Percentiles rank a stretch among this genome's conserved stretches.
phyloP scores from a whole-genome alignment of 306 rosid genomes.

The Vigna unguiculata region DNA sequence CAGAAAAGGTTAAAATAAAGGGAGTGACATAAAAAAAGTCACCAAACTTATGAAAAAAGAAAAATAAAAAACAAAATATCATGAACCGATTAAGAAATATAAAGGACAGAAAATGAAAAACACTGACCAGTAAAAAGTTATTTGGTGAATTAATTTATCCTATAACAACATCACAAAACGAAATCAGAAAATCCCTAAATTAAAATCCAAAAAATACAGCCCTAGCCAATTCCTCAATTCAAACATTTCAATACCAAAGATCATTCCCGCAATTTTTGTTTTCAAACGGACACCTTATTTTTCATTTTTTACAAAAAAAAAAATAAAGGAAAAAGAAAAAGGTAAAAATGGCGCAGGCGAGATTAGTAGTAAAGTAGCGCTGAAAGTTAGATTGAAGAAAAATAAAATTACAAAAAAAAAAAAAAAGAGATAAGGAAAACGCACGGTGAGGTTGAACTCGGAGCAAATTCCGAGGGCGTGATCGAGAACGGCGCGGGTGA shows the following conservation, averaged over 20 bases:
- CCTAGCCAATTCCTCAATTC: no score
- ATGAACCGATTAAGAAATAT: background rate
- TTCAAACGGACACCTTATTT: no score
- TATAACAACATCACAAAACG: background rate
- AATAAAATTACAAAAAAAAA: background rate
- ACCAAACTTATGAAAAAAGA: background rate
- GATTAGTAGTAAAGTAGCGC: no score
- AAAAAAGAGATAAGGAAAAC: background rate
- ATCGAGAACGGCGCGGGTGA: conserved; percentile 67
- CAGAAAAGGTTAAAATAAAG: background rate
- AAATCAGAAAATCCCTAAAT: background rate
- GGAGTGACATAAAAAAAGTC: background rate
- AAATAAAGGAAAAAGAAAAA: background rate
- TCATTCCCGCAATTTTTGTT: no score
- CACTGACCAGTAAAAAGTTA: background rate
- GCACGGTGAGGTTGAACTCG: conserved; percentile 56
- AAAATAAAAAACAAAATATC: background rate
- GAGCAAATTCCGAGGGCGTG: conserved; percentile 77
- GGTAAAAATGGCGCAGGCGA: no score
- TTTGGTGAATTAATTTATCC: background rate
- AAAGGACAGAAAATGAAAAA: background rate
- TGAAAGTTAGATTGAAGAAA: background rate
- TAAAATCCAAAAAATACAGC: background rate
- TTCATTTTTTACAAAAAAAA: background rate
- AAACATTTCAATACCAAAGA: no score